Percentiles rank a stretch among this genome's conserved stretches.
These are phyloP conservation scores for Clarireedia monteithiana DNA, from an alignment of 2,329 filamentous ascomycete genomes.

Conservation along the genomic window DNA sequence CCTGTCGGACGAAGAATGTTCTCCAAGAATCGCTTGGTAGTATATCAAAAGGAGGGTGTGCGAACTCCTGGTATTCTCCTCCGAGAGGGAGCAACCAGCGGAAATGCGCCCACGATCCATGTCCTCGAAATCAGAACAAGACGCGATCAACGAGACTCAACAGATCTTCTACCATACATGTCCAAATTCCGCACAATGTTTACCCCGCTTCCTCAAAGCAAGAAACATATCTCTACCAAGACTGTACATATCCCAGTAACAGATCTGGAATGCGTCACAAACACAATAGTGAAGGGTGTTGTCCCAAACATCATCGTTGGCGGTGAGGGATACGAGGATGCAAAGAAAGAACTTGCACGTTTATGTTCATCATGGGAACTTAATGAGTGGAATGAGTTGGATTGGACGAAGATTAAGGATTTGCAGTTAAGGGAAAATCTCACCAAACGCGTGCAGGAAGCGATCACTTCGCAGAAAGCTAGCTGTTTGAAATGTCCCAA, in stretches of 20 bases:
- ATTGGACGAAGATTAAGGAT: constrained; percentile 75
- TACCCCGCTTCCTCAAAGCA: constrained; percentile 56
- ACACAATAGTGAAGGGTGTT: constrained; percentile 52
- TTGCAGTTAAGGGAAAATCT: constrained; percentile 73
- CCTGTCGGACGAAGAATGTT: constrained; percentile 78
- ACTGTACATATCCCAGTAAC: constrained; percentile 61
- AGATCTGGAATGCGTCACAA: constrained; percentile 80
- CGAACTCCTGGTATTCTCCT: constrained; percentile 76
- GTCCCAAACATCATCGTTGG: constrained; percentile 51
- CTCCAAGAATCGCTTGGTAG: constrained; percentile 63
- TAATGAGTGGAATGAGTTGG: constrained; percentile 73
- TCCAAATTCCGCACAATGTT: constrained; percentile 61
- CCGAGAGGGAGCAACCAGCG: constrained; percentile 63
- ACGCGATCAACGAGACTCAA: constrained; percentile 63
- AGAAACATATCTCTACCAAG: constrained; percentile 61
- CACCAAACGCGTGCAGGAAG: constrained; percentile 59
- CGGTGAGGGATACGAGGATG: constrained; percentile 42
- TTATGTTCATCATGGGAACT: constrained; percentile 69
- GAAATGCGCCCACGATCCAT: constrained; percentile 59
- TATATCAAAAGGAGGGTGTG: constrained; percentile 79
- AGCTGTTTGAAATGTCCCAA: constrained; percentile 62
- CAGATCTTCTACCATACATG: constrained; percentile 82
- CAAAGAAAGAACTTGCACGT: constrained; percentile 60
- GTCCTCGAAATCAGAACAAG: constrained; percentile 69
- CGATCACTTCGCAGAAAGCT: constrained; percentile 53